These are phyloP conservation scores for Acanthamoeba lugdunensis DNA, from an alignment of 208 protist genomes.

Conservation along the genomic window DNA sequence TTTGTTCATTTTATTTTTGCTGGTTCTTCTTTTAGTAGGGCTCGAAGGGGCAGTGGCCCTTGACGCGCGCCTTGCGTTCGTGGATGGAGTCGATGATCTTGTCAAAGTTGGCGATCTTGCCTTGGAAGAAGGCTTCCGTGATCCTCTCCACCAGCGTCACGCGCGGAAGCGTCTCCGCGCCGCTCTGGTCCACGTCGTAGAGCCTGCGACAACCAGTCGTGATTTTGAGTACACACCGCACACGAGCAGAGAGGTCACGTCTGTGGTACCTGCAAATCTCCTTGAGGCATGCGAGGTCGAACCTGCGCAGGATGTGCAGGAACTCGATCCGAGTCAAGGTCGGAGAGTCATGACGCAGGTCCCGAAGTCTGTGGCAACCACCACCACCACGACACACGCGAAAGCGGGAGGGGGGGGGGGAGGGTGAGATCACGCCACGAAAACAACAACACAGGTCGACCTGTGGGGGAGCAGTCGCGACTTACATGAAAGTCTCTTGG, in stretches of 20 bases:
- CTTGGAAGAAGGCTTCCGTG: not conserved
- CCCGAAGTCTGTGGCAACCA: no score
- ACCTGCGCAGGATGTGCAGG: not conserved
- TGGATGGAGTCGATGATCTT: not conserved
- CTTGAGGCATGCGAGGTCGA: constrained; percentile 1
- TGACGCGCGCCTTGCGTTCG: not conserved
- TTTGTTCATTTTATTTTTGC: no score
- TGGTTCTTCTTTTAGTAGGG: not conserved
- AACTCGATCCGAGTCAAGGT: not conserved
- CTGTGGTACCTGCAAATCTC: not conserved
- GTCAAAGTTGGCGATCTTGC: constrained; percentile 1
- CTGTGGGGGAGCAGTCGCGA: not conserved
- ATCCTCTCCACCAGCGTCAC: not conserved
- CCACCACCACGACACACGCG: not conserved
- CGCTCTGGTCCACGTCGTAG: constrained; percentile 2
- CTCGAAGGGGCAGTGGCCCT: constrained; percentile 3
- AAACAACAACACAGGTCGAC: not conserved
- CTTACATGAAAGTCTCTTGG: not conserved
- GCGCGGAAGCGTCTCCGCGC: not conserved
- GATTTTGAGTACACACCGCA: not conserved
- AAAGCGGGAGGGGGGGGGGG: not conserved
- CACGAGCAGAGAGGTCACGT: not conserved
- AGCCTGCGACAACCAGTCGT: not conserved
- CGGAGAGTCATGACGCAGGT: not conserved
- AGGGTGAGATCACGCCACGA: not conserved